These are phyloP conservation scores for Stagonosporopsis chrysanthemi DNA, from an alignment of 2,329 filamentous ascomycete species.

Conservation along the genomic window DNA sequence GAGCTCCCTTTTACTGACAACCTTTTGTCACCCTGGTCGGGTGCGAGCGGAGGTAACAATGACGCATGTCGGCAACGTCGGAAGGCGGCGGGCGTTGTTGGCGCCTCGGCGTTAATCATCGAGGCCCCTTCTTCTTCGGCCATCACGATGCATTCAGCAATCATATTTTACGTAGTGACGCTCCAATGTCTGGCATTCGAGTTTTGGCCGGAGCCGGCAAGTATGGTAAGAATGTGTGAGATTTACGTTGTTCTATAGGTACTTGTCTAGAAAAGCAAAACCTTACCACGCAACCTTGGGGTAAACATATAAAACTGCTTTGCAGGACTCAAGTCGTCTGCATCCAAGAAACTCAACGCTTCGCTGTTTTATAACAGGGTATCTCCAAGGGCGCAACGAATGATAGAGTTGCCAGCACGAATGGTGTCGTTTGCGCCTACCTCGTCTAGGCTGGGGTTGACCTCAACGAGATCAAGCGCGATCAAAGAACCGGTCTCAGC, in stretches of 20 bases:
- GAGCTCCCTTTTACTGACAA: background rate
- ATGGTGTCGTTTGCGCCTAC: slow-evolving; percentile 84
- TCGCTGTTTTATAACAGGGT: slow-evolving; percentile 70
- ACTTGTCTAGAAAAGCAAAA: background rate
- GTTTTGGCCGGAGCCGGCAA: background rate
- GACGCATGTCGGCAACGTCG: slow-evolving; percentile 15
- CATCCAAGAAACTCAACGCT: background rate
- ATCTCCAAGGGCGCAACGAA: slow-evolving; percentile 91
- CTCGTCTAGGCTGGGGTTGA: slow-evolving; percentile 59
- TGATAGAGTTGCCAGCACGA: slow-evolving; percentile 86
- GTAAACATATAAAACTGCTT: slow-evolving; percentile 3
- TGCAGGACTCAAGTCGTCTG: slow-evolving; percentile 6
- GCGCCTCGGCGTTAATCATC: slow-evolving; percentile 6
- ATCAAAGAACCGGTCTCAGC: slow-evolving; percentile 64
- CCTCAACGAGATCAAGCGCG: slow-evolving; percentile 64
- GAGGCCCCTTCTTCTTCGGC: background rate
- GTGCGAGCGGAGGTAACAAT: slow-evolving; percentile 19
- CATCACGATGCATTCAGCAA: background rate
- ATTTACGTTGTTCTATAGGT: background rate
- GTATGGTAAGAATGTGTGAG: background rate
- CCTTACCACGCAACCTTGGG: background rate
- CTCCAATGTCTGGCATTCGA: background rate
- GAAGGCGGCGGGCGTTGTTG: slow-evolving; percentile 4
- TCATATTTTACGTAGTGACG: background rate
- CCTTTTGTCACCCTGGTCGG: slow-evolving; percentile 11